Base-by-base conservation (phyloP, 2,329 filamentous ascomycete genomes). In the Sclerotinia minor region DNA sequence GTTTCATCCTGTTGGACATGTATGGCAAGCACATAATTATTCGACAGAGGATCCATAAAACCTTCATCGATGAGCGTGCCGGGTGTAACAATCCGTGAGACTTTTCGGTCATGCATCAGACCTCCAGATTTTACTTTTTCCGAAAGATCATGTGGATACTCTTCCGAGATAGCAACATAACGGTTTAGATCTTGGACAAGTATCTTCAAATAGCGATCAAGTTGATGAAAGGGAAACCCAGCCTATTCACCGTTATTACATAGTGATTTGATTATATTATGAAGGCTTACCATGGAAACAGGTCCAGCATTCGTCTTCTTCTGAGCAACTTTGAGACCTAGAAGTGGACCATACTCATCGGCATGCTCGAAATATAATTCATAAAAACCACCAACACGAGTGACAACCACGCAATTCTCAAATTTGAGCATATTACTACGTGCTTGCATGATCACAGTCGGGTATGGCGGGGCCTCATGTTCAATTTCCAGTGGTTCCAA, bases 331-430 rank as follows among this genome's bases (percentile, higher is more conserved):
- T 97, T 98, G 75, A 99, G 81, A 74, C 93, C 95, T 71, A 99
- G 83, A 55, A 96, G 82, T 1, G 93, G 91, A 1, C 91, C 94
- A 77, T 90, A 91, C 76, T 97, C 89, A 68, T 96, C 91, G 15
- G 96, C 95, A 77, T 99, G 94, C 74, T 96, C 91, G 78, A 98
- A 96, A 80, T 99, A 99, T 68, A 99, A 82, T 85, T 99, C 95
- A 79, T 98, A 99, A 80, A 99, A 99, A 69, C 94, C 90, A 67
- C 95, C 95, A 38, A 99, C 93, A 67, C 94, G 87, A 5, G 95
- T 99, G 69, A 99, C 81, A 9, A 99, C 79, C 50, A 99, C 91
- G 79, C 94, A 98, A 74, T 96, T 92, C 75, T 89, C 87, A 80
- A 96, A 97, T 75, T 90, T 93, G 73, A 88, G 85, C 89, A 98